Evolutionary conservation across 495 filamentous ascomycete genomes (phyloP).

Genomic region (Penicillium maclennaniae): DNA sequence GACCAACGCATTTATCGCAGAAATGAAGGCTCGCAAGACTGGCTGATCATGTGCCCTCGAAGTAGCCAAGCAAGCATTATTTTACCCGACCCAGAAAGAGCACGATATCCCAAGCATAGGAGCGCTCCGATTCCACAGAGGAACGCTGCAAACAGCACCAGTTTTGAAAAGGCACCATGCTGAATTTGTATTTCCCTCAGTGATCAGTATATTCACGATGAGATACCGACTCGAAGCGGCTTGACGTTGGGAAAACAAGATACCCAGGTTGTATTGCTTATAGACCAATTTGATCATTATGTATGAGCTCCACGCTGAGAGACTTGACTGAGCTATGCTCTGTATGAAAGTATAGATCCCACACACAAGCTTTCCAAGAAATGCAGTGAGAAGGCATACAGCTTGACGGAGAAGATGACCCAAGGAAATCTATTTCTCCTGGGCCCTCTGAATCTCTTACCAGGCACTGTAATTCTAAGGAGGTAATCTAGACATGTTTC

Average conservation of each 20-base stretch:
- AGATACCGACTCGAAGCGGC: neutral
- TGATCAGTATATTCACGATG: neutral
- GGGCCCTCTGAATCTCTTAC: no score
- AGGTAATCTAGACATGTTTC: no score
- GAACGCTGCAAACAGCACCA: neutral
- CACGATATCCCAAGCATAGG: neutral
- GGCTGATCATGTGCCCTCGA: slow-evolving; percentile 10
- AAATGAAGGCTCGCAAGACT: slow-evolving; percentile 69
- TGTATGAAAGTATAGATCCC: no score
- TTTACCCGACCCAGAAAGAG: neutral
- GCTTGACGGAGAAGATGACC: no score
- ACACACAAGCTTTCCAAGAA: no score
- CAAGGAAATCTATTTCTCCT: no score
- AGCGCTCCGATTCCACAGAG: neutral
- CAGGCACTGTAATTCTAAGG: no score
- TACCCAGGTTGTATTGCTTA: slow-evolving; percentile 11
- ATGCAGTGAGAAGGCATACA: no score
- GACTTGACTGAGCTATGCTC: no score
- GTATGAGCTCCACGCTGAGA: neutral
- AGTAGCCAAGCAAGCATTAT: neutral
- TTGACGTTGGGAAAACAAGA: neutral
- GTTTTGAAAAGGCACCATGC: neutral
- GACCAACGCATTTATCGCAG: slow-evolving; percentile 69
- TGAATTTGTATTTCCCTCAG: neutral
- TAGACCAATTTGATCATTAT: slow-evolving; percentile 5